Evolutionary conservation across 257 asterid genomes (phyloP), one percentile per base, ranked within the genome.

Genomic region (Coffea canephora): DNA sequence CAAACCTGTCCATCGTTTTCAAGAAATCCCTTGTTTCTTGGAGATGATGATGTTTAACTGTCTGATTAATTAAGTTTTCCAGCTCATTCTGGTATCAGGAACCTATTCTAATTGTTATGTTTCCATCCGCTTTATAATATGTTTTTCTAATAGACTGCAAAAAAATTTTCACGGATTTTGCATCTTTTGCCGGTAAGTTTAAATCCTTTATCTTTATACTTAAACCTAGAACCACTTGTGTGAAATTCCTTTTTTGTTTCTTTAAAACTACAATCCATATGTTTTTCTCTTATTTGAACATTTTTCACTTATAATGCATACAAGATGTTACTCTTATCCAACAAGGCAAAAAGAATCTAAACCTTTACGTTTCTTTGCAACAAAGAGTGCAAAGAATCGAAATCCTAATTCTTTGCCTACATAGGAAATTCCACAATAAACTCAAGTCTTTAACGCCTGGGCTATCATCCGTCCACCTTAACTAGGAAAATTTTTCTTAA

Each of bases 21-120:
- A 75, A 13, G 50, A 39, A 62, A 77, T 77, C 55, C 67, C 80
- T 77, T 18, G 48, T 75, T 41, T 64, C 59, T 75, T 41, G 79
- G 79, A 61, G 71, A 61, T n/a, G 55, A 71, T 25, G 55, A 15
- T 59, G 14, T 75, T 57, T 31, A 36, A 59, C 70, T 39, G 16
- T 4, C n/a, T 46, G 43, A 75, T 75, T 57, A 55, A 57, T 21
- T 43, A 43, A 70, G 48, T 8, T 70, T 45, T 41, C 23, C 55
- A 69, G 65, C 65, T 57, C 65, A 57, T 57, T 19, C 11, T 57
- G 65, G 27, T 57, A n/a, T n/a, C 2, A 57, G 19, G 21, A 21
- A 19, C 7, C 6, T 59, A 75, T 61, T 57, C 39, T 12, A 75
- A 75, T 46, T 27, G 13, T 23, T 31, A 41, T 75, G 71, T 43